Conservation (phyloP, 1,284 basidiomycete genomes). For the Ustilago cynodontis region DNA sequence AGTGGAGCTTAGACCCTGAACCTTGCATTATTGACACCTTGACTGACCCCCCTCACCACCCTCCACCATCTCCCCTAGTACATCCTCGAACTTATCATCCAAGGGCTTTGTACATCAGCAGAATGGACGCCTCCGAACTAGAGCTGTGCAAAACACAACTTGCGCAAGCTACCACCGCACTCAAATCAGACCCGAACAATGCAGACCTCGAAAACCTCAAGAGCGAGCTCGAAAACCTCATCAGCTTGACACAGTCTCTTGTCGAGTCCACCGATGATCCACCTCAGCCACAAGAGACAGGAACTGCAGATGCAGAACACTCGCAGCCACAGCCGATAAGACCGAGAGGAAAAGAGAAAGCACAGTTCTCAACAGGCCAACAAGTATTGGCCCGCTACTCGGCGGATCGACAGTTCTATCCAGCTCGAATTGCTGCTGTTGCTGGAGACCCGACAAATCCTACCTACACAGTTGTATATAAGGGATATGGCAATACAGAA, state of each 20-base stretch:
- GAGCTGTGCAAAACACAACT: constrained; percentile 71
- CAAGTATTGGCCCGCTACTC: constrained; percentile 89
- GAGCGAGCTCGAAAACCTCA: constrained; percentile 88
- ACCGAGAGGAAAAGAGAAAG: not conserved
- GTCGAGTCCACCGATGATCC: not conserved
- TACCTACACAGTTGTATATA: constrained; percentile 93
- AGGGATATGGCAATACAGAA: constrained; percentile 94
- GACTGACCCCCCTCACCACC: not conserved
- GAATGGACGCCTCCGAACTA: constrained; percentile 26
- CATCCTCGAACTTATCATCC: not conserved
- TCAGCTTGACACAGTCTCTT: constrained; percentile 78
- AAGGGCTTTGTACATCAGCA: not conserved
- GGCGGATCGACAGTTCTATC: constrained; percentile 59
- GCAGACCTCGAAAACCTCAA: constrained; percentile 78
- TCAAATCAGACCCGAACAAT: constrained; percentile 85
- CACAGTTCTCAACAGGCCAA: constrained; percentile 78
- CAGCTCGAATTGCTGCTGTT: constrained; percentile 73
- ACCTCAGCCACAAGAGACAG: not conserved
- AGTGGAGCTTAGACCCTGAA: constrained; percentile 16
- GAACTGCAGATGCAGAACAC: not conserved
- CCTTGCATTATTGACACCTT: too few species aligned
- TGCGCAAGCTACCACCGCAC: constrained; percentile 87
- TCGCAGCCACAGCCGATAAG: not conserved
- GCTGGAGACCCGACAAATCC: constrained; percentile 86
- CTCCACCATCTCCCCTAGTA: not conserved